Evolutionary conservation across 805 yeast species (phyloP).

Genomic region (Clavispora asparagi): DNA sequence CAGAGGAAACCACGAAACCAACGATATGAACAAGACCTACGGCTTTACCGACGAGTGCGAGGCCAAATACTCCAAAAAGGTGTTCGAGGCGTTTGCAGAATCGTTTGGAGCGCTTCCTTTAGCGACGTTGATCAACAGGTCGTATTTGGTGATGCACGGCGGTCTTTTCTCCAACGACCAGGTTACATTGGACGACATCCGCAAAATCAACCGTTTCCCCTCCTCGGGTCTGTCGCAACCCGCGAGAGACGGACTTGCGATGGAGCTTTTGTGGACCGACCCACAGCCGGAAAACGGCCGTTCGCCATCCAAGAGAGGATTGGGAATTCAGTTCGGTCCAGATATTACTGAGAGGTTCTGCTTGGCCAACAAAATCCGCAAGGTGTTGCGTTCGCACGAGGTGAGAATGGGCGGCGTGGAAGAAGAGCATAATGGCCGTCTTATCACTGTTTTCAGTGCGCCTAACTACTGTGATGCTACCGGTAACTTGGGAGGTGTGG

Average conservation of each 20-base stretch:
- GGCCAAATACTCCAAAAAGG: conserved; percentile 74
- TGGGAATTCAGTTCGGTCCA: conserved; percentile 96
- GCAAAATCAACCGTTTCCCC: conserved; percentile 62
- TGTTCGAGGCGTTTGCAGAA: conserved; percentile 79
- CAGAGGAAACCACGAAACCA: conserved; percentile 96
- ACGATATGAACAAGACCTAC: conserved; percentile 93
- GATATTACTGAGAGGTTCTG: conserved; percentile 84
- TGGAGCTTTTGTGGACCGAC: conserved; percentile 97
- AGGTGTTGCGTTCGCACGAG: conserved; percentile 90
- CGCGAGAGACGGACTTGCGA: conserved; percentile 84
- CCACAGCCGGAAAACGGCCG: conserved; percentile 80
- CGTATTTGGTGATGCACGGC: conserved; percentile 91
- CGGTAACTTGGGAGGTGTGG: conserved; percentile 86
- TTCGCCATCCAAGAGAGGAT: conserved; percentile 87
- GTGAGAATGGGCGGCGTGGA: conserved; percentile 90
- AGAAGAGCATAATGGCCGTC: conserved; percentile 76
- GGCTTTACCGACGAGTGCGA: conserved; percentile 97
- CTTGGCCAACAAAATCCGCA: conserved; percentile 62
- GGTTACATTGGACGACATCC: conserved; percentile 69
- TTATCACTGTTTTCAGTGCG: conserved; percentile 95
- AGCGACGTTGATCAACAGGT: conserved; percentile 72
- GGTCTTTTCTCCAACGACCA: conserved; percentile 81
- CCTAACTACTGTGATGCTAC: conserved; percentile 95
- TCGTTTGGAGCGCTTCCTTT: conserved; percentile 83
- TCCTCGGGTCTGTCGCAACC: conserved; percentile 60